Evolutionary conservation across 352 stramenopile genomes (phyloP).

Genomic region (Globisporangium echinulatum): DNA sequence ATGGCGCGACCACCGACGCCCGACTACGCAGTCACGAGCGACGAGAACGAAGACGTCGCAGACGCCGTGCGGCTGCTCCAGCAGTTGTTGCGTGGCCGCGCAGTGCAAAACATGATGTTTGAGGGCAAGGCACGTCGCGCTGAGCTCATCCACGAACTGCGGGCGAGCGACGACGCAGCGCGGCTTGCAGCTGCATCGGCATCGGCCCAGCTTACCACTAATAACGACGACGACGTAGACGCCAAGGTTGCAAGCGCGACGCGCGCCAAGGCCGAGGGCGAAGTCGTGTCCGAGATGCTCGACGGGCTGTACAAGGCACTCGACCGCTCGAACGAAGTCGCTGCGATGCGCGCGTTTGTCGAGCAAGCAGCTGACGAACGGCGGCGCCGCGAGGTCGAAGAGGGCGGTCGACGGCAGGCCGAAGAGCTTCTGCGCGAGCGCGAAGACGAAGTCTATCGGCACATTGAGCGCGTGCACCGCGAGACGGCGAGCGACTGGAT

Average conservation of each 20-base stretch:
- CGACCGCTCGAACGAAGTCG: constrained; percentile 68
- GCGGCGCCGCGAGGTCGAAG: constrained; percentile 70
- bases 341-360: constrained; percentile 73
- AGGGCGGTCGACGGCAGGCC: constrained; percentile 81
- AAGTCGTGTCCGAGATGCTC: constrained; percentile 85
- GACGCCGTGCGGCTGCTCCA: constrained; percentile 82
- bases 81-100: constrained; percentile 82
- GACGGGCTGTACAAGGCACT: constrained; percentile 89
- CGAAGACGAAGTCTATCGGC: constrained; percentile 78
- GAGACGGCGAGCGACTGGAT: constrained; percentile 72
- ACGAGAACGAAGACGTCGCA: constrained; percentile 44
- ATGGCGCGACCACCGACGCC: constrained; percentile 76
- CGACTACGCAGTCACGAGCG: constrained; percentile 35
- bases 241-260: constrained; percentile 35
- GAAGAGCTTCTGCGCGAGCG: constrained; percentile 79
- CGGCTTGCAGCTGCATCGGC: constrained; percentile 6
- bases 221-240: constrained; percentile 26
- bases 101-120: constrained; percentile 93
- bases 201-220: constrained; percentile 6
- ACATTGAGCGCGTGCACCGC: constrained; percentile 72
- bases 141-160: constrained; percentile 87
- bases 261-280: constrained; percentile 70
- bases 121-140: constrained; percentile 83
- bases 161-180: constrained; percentile 53
- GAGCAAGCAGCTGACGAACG: constrained; percentile 58